phyloP scores from a whole-genome alignment of 768 basidiomycete genomes.

The Rhodosporidiobolus odoratus region DNA sequence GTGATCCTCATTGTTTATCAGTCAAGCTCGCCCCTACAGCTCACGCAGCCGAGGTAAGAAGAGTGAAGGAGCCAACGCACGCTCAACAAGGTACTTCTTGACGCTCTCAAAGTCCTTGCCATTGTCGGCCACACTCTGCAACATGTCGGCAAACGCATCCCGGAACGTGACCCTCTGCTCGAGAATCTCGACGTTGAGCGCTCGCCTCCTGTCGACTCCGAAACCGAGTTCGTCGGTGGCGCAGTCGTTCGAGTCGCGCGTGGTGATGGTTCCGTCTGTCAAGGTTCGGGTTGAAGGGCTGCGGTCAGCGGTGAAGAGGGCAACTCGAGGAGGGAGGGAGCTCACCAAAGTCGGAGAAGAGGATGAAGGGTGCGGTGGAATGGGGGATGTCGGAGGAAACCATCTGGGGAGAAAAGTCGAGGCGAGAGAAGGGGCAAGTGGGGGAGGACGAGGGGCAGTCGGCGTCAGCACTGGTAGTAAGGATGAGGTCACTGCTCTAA shows the following conservation, averaged over 20 bases:
- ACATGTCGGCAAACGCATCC: slow-evolving; percentile 82
- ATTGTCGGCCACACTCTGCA: slow-evolving; percentile 58
- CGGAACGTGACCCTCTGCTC: slow-evolving; percentile 65
- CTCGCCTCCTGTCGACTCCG: slow-evolving; percentile 66
- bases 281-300: not conserved
- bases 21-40: no score
- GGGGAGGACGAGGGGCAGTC: not conserved
- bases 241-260: slow-evolving; percentile 35
- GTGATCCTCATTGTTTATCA: no score
- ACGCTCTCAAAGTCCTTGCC: slow-evolving; percentile 21
- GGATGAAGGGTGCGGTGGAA: slow-evolving; percentile 23
- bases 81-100: slow-evolving; percentile 20
- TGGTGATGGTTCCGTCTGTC: slow-evolving; percentile 33
- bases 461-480: not conserved
- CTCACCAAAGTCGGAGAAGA: slow-evolving; percentile 30
- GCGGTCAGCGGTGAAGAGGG: not conserved
- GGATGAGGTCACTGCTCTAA: no score
- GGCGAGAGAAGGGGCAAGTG: not conserved
- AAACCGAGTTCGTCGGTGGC: slow-evolving; percentile 61
- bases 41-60: slow-evolving; percentile 61
- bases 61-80: not conserved
- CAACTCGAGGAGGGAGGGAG: not conserved
- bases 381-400: slow-evolving; percentile 1
- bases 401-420: not conserved
- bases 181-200: slow-evolving; percentile 68